Evolutionary conservation across 176 grass and related monocot genomes (phyloP).

Genomic region (Triticum timopheevii): DNA sequence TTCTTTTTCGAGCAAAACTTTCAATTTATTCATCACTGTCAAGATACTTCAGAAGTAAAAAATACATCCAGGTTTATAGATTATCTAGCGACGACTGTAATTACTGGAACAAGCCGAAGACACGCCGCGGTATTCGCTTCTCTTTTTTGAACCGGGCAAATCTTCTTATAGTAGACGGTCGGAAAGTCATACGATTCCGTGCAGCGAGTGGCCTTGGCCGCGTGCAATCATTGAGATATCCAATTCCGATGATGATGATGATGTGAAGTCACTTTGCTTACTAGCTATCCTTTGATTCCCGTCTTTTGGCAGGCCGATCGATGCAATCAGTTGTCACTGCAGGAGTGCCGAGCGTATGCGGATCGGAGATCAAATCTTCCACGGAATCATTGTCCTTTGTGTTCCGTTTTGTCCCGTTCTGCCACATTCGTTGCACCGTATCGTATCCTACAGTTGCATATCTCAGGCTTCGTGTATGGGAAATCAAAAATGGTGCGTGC

Average conservation of each 20-base stretch:
- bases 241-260: not conserved
- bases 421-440: slow-evolving; percentile 18
- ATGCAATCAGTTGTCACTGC: slow-evolving; percentile 16
- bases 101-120: no score
- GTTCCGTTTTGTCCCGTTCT: slow-evolving; percentile 10
- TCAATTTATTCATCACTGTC: no score
- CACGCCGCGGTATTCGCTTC: no score
- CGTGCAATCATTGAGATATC: slow-evolving; percentile 36
- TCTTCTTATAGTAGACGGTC: no score
- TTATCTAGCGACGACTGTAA: no score
- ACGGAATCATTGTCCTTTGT: slow-evolving; percentile 4
- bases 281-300: not conserved
- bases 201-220: not conserved
- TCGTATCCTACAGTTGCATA: not conserved
- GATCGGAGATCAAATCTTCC: slow-evolving; percentile 27
- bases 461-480: not conserved
- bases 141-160: no score
- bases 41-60: no score
- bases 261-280: slow-evolving; percentile 15
- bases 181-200: no score
- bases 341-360: not conserved
- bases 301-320: not conserved
- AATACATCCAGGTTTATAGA: no score
- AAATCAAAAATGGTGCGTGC: not conserved
- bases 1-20: no score